Base-by-base conservation (phyloP, 441 rosid genomes). In the Populus hybrid region DNA sequence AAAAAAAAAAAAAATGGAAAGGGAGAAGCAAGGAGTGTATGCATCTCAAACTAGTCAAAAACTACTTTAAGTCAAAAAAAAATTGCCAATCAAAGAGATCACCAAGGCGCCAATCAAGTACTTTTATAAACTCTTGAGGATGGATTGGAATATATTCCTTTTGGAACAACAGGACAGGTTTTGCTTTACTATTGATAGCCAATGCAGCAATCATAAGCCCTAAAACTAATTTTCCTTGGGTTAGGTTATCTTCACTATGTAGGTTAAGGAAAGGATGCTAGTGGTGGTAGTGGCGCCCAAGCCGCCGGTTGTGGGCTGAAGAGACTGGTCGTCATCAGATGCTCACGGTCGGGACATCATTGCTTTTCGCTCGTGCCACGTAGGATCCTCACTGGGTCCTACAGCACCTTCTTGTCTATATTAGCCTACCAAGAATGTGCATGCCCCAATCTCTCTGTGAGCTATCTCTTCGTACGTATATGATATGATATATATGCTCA, bases 271-370 rank as follows among this genome's bases (percentile, higher is more conserved):
- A 71, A 36, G 34, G 24, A 9, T 35, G 35, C 0, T 19, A 26
- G 30, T 12, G 57, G 53, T 69, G 67, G 80, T 57, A 73, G 78
- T 73, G 76, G 78, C 2, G 80, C 67, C 73, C 79, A 78, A 75
- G 80, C 83, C 80, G 72, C 81, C 82, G 71, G 74, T 32, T 32
- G 71, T 75, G 80, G 79, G 76, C 71, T n/a, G 74, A 70, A 67
- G 63, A 63, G 83, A 77, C 57, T n/a, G 42, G 80, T 81, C 78
- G 63, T 72, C 73, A 75, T 83, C 84, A 82, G 76, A 79, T 71
- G 83, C 82, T 79, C 59, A 28, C 26, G 71, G 84, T 77, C 74
- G 74, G 82, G 77, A 34, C n/a, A 63, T 59, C 35, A 75, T 53
- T 35, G 4, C 63, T 34, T 76, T 78, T 79, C 61, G 24, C 61